phyloP scores from a whole-genome alignment of 257 asterid genomes.

The Prunella vulgaris region DNA sequence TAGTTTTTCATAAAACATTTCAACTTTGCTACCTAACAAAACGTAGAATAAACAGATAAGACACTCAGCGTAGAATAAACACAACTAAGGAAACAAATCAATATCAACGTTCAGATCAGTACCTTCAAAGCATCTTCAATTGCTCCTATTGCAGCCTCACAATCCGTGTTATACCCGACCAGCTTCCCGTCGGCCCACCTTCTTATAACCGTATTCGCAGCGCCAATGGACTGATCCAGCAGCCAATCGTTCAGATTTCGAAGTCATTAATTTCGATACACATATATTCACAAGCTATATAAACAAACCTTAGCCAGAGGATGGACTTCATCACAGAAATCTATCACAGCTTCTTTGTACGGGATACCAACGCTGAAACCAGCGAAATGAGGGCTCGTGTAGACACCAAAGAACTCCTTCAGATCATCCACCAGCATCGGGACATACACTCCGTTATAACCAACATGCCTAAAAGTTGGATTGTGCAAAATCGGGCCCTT shows the following conservation, averaged over 20 bases:
- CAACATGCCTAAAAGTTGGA: slow-evolving; percentile 50
- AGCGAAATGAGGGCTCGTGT: slow-evolving; percentile 46
- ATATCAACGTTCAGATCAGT: too few species aligned
- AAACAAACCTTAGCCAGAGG: slow-evolving; percentile 56
- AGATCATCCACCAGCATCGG: slow-evolving; percentile 72
- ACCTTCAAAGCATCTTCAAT: slow-evolving; percentile 66
- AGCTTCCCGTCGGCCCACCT: slow-evolving; percentile 56
- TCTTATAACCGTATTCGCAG: slow-evolving; percentile 57
- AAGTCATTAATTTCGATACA: background rate
- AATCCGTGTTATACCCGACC: slow-evolving; percentile 64
- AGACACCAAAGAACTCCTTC: slow-evolving; percentile 49
- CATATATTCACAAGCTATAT: background rate
- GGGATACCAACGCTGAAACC: slow-evolving; percentile 74
- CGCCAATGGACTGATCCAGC: slow-evolving; percentile 52
- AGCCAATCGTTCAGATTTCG: background rate
- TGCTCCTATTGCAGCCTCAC: slow-evolving; percentile 66
- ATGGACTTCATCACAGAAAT: slow-evolving; percentile 59
- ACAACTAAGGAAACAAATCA: too few species aligned
- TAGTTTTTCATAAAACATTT: too few species aligned
- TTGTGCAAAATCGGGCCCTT: slow-evolving; percentile 72
- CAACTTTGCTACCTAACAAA: too few species aligned
- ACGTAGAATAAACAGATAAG: too few species aligned
- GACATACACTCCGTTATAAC: slow-evolving; percentile 54
- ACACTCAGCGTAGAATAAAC: too few species aligned
- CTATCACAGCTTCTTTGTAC: slow-evolving; percentile 59